phyloP scores from a whole-genome alignment of 768 basidiomycete species.

The Dioszegia hungarica region DNA sequence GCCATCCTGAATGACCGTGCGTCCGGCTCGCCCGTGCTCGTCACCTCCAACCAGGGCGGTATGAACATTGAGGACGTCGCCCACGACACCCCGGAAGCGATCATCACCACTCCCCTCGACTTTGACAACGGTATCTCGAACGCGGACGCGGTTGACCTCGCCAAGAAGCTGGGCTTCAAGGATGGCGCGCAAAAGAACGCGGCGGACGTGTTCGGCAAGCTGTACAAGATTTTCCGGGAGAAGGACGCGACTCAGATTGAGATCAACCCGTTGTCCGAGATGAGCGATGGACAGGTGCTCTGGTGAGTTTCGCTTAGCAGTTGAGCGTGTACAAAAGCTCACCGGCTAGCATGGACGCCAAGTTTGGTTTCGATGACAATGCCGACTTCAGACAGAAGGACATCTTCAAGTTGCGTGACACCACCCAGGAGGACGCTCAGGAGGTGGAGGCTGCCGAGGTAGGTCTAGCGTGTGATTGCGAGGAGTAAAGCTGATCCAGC shows the following conservation, averaged over 20 bases:
- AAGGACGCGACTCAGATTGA: slow-evolving; percentile 99
- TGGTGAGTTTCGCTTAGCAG: slow-evolving; percentile 59
- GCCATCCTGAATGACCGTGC: slow-evolving; percentile 93
- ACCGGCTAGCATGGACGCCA: slow-evolving; percentile 87
- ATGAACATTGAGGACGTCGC: slow-evolving; percentile 99
- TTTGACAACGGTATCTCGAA: slow-evolving; percentile 75
- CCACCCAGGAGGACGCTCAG: slow-evolving; percentile 90
- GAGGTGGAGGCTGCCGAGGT: slow-evolving; percentile 93
- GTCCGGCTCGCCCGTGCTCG: slow-evolving; percentile 81
- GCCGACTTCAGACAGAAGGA: slow-evolving; percentile 96
- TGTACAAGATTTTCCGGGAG: slow-evolving; percentile 96
- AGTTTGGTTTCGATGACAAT: slow-evolving; percentile 99
- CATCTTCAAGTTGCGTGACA: slow-evolving; percentile 80
- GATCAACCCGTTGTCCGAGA: slow-evolving; percentile 95
- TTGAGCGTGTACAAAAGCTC: not conserved
- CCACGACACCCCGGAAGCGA: slow-evolving; percentile 85
- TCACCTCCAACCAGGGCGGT: slow-evolving; percentile 88
- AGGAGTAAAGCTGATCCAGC: not conserved
- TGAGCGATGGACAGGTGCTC: slow-evolving; percentile 82
- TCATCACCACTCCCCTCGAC: slow-evolving; percentile 89
- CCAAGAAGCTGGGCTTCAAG: slow-evolving; percentile 87
- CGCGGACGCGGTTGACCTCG: slow-evolving; percentile 66
- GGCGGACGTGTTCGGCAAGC: slow-evolving; percentile 84
- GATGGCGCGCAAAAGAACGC: slow-evolving; percentile 71
- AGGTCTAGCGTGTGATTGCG: slow-evolving; percentile 6